A percentile compares a stretch with the other conserved stretches of the same genome.
phyloP scores from a whole-genome alignment of 768 basidiomycete species.

The Piloderma croceum region DNA sequence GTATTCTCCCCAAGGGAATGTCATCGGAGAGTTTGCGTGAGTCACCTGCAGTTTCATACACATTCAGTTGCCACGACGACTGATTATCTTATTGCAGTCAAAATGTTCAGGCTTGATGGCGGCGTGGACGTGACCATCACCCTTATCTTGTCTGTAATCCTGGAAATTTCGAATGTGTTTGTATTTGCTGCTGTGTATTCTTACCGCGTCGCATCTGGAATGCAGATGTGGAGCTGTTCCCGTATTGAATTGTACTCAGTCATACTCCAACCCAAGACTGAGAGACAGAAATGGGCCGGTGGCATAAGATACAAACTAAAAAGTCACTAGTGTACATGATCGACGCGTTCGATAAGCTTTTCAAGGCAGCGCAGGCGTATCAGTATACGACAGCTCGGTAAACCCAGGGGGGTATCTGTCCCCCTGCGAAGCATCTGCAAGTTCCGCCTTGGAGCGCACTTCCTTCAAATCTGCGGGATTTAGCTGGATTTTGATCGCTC shows the following conservation, averaged over 20 bases:
- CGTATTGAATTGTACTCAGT: too few species aligned
- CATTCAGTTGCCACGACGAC: neutral
- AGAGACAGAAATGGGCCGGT: too few species aligned
- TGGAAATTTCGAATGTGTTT: too few species aligned
- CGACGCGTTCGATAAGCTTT: too few species aligned
- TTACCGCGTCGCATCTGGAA: too few species aligned
- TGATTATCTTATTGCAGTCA: slow-evolving; percentile 23
- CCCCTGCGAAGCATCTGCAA: slow-evolving; percentile 23
- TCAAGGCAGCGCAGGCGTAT: slow-evolving; percentile 13
- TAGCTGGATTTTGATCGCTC: slow-evolving; percentile 29
- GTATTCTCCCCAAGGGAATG: slow-evolving; percentile 59
- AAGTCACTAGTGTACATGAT: too few species aligned
- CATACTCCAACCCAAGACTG: too few species aligned
- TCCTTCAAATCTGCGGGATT: slow-evolving; percentile 31
- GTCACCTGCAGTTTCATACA: slow-evolving; percentile 21
- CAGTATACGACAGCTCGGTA: slow-evolving; percentile 7
- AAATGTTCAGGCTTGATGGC: slow-evolving; percentile 41
- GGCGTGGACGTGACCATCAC: too few species aligned
- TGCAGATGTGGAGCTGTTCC: too few species aligned
- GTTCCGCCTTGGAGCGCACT: slow-evolving; percentile 31
- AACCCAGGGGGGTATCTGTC: slow-evolving; percentile 11
- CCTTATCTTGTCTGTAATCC: too few species aligned
- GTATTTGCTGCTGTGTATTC: too few species aligned
- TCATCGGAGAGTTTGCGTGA: slow-evolving; percentile 56
- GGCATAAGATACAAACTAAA: too few species aligned